Evolutionary conservation across 225 moss, liverwort and hornwort species (phyloP), one percentile per base, ranked within the genome.

Genomic region (Takakia lepidozioides): DNA sequence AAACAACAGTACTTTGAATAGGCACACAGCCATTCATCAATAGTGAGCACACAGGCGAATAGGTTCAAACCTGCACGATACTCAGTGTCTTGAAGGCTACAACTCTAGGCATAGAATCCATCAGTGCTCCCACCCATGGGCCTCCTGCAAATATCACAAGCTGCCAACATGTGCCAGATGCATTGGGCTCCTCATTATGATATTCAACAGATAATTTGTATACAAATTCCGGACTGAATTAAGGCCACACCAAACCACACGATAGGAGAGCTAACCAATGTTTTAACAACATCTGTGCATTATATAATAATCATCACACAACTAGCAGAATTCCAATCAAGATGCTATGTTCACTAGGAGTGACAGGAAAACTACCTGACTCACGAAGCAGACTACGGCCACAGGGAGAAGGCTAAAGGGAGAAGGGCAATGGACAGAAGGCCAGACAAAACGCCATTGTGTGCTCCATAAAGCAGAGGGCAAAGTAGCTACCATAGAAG

Each of bases 41-140:
- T n/a, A n/a, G n/a, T n/a, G n/a, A n/a, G n/a, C n/a, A n/a, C n/a
- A n/a, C n/a, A n/a, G n/a, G n/a, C n/a, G n/a, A n/a, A n/a, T n/a
- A 46, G 10, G 29, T 14, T 8, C 19, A 21, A 40, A 81, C 87
- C 81, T 87, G 84, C 38, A 84, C 34, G 8, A 74, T 58, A 49
- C 69, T 56, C 2, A 75, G 30, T 29, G 60, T 35, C 23, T 68
- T 61, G 46, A 75, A 75, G 51, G 80, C 73, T 44, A 53, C 48
- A 42, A 87, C 83, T 72, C 87, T 80, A 50, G 87, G 87, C 80
- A 80, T 75, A 47, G 68, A 66, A 67, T 84, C 87, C 84, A 87
- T 81, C 26, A 83, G 36, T 30, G 87, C 84, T 62, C 87, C 87
- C 46, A 84, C 87, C 79, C 83, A 84, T 27, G 84, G 83, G 39